These are phyloP conservation scores for Aspergillus diversus DNA, from an alignment of 495 filamentous ascomycete genomes.

Conservation along the genomic window DNA sequence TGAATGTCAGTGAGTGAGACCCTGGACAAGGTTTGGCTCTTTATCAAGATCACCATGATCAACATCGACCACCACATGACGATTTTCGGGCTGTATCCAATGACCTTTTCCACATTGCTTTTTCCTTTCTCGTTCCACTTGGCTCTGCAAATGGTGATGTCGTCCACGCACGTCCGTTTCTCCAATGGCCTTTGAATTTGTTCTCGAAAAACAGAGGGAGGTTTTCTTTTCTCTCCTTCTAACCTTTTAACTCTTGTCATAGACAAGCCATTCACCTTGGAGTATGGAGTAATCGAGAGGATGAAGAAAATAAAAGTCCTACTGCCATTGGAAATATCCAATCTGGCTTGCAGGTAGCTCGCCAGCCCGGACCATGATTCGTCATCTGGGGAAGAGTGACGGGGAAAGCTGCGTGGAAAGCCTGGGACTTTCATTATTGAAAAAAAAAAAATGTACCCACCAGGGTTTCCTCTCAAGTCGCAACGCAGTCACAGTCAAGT, in stretches of 20 bases:
- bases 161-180: too few species aligned
- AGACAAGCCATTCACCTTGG: too few species aligned
- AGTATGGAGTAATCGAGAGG: too few species aligned
- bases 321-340: neutral
- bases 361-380: constrained; percentile 12
- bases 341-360: neutral
- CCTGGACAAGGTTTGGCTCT: neutral
- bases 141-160: neutral
- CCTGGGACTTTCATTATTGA: neutral
- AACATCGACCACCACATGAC: constrained; percentile 17
- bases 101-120: neutral
- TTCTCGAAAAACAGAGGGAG: too few species aligned
- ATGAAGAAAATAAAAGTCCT: neutral
- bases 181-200: too few species aligned
- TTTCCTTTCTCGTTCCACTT: neutral
- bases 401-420: neutral
- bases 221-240: too few species aligned
- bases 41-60: constrained; percentile 17
- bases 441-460: constrained; percentile 14
- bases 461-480: neutral
- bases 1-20: neutral
- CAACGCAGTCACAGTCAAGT: neutral
- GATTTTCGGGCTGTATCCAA: neutral
- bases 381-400: constrained; percentile 9
- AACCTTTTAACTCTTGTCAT: too few species aligned